Base-by-base conservation (phyloP, 2,329 filamentous ascomycete genomes). In the Scedosporium boydii region DNA sequence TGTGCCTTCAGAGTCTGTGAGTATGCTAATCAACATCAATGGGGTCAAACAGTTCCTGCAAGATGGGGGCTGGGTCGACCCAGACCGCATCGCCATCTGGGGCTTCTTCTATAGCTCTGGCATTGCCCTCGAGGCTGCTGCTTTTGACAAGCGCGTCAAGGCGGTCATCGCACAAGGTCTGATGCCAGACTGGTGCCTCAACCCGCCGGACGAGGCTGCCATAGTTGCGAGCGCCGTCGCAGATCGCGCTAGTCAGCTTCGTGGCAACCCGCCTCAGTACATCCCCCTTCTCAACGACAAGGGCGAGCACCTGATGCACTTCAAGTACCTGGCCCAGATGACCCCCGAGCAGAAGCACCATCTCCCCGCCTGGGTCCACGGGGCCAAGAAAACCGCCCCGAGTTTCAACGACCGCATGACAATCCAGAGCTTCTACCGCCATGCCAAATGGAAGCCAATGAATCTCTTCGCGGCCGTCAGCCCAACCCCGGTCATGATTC, bases 31-130 rank as follows among this genome's bases (percentile, higher is more conserved):
- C 7, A 34, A 34, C 29, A 34, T 10, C 29, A 34, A 34, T 10
- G 29, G 29, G 29, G 29, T 34, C 29, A 10, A 34, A 34, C 6
- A 34, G 29, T 63, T 79, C 80, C 3, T 76, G 72, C 26, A 74
- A 82, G 62, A 78, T 78, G 69, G 69, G 77, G 6, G 64, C 1
- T 73, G 77, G 58, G 71, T 78, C 2, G 69, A 72, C 46, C 59
- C 68, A 0, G 48, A 64, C 1, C 67, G 67, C 9, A 68, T 73
- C n/a, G 68, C 62, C 0, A 63, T 65, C 56, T 72, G 70, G 70
- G 72, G 73, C n/a, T 70, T 66, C 56, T 73, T 69, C 3, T 69
- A 72, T 41, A 67, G 67, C 9, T 71, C 65, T 27, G 68, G 65
- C 34, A 64, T 71, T 16, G 68, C 68, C 6, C 58, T 72, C 18